Evolutionary conservation across 192 early-diverging fungal species (phyloP), one percentile per base, ranked within the genome.

Genomic region (Backusella tuberculispora): DNA sequence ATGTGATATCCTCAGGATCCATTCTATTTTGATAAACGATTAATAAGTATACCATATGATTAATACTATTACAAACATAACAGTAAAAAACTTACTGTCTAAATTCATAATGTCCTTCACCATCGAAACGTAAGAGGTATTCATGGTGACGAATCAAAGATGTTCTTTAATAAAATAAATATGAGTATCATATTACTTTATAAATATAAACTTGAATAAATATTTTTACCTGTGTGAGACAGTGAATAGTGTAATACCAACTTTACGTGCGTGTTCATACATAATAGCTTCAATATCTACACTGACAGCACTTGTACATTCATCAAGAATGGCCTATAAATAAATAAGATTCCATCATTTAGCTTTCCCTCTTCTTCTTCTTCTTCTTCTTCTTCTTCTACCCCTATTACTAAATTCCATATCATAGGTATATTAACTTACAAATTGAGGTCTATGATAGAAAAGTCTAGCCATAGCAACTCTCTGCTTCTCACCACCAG

Each of bases 391-490:
- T 13, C 10, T 43, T 9, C 42, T 9, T 10, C 42, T n/a, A n/a
- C n/a, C n/a, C n/a, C n/a, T n/a, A n/a, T n/a, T n/a, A n/a, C n/a
- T n/a, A n/a, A n/a, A n/a, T n/a, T n/a, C 6, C 10, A 9, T 43
- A 6, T 10, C n/a, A 63, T 26, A 14, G 9, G 6, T 44, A 38
- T 24, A 71, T 42, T 14, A 38, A 74, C 80, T 84, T 84, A 90
- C 94, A 79, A 89, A 95, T 66, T 89, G 88, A 9, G 94, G 94
- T 24, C 79, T 80, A 83, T 96, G 94, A 83, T 95, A 96, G 73
- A 95, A 95, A 34, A 96, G 75, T 14, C 94, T 79, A n/a, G 93
- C 94, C 92, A 95, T 92, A 8, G 92, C 92, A 34, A 95, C 91
- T 67, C 86, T 76, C 70, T 90, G 89, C 72, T 90, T 90, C 77